Base-by-base conservation (phyloP, 306 rosid genomes). In the Vicia villosa region DNA sequence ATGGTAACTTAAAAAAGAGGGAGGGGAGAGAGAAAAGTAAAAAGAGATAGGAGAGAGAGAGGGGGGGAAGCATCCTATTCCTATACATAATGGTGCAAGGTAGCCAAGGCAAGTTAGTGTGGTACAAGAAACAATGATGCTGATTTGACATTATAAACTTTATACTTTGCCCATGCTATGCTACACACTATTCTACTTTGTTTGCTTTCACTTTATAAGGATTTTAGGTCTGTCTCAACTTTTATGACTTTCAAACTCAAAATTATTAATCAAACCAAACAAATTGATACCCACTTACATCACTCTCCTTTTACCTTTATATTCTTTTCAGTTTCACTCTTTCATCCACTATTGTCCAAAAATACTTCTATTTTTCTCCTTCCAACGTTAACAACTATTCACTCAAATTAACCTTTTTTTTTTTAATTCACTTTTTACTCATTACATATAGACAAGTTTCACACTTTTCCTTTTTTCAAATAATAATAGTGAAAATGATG, bases 71-170 rank as follows among this genome's bases (percentile, higher is more conserved):
- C 75, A 79, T 80, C 84, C 75, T 70, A 80, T 68, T 68, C 79
- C 68, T 45, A 57, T 51, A 38, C 64, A 64, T 66, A 28, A 73
- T 73, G 74, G 79, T 72, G 74, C 77, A 64, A 8, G 56, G 43
- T 8, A 41, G 4, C 45, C 12, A 40, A 40, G 58, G 74, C 77
- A 64, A 8, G 62, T n/a, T 9, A 46, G 3, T 51, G 63, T 76
- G 81, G 81, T 81, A 81, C 82, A 81, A 81, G 74, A 73, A 81
- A 81, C 79, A 73, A 77, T 81, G 73, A 81, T 81, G 77, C 36
- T 16, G 74, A 74, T 21, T 74, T 82, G 79, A 77, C 85, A 78
- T 58, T 3, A 28, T n/a, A 7, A 52, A 63, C 70, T 81, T 77
- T 69, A 57, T 69, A 79, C 74, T 43, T 73, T 74, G 63, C 63